These are phyloP conservation scores for Neurospora sp. DNA, from an alignment of 495 filamentous ascomycete species.

Conservation along the genomic window DNA sequence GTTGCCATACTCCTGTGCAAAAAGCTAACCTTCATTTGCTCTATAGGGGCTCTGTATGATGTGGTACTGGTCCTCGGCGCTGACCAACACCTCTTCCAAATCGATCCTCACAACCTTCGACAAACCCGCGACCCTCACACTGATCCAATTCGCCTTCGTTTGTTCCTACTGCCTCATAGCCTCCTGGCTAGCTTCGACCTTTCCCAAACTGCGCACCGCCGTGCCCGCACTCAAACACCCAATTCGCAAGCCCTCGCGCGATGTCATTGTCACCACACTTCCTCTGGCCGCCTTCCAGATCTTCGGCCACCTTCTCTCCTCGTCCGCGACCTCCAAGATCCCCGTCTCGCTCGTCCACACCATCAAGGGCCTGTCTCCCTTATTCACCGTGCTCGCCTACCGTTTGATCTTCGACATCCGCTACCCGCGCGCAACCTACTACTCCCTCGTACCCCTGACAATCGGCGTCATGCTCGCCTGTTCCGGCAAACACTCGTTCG, in stretches of 20 bases:
- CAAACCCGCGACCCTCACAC: slow-evolving; percentile 83
- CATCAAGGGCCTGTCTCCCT: slow-evolving; percentile 96
- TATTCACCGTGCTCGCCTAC: slow-evolving; percentile 93
- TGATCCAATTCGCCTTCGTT: slow-evolving; percentile 92
- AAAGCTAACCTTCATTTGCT: neutral
- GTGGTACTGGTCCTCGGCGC: slow-evolving; percentile 90
- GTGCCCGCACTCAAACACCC: slow-evolving; percentile 74
- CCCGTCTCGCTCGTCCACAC: slow-evolving; percentile 96
- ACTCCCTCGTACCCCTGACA: slow-evolving; percentile 87
- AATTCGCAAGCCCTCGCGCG: slow-evolving; percentile 69
- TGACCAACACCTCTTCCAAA: slow-evolving; percentile 97
- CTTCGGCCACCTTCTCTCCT: slow-evolving; percentile 83
- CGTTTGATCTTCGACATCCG: slow-evolving; percentile 76
- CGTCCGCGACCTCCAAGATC: slow-evolving; percentile 86
- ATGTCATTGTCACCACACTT: slow-evolving; percentile 77
- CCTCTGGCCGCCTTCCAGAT: slow-evolving; percentile 90
- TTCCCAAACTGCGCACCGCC: slow-evolving; percentile 53
- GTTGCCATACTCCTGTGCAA: neutral
- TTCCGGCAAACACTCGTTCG: slow-evolving; percentile 63
- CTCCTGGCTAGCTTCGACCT: slow-evolving; percentile 58
- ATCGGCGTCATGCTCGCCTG: slow-evolving; percentile 91
- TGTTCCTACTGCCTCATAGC: slow-evolving; percentile 76
- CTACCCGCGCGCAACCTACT: slow-evolving; percentile 80
- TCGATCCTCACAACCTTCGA: slow-evolving; percentile 90
- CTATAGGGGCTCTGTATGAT: slow-evolving; percentile 64